These are phyloP conservation scores for Hyaloscypha hepaticicola DNA, from an alignment of 495 filamentous ascomycete genomes.

Conservation along the genomic window DNA sequence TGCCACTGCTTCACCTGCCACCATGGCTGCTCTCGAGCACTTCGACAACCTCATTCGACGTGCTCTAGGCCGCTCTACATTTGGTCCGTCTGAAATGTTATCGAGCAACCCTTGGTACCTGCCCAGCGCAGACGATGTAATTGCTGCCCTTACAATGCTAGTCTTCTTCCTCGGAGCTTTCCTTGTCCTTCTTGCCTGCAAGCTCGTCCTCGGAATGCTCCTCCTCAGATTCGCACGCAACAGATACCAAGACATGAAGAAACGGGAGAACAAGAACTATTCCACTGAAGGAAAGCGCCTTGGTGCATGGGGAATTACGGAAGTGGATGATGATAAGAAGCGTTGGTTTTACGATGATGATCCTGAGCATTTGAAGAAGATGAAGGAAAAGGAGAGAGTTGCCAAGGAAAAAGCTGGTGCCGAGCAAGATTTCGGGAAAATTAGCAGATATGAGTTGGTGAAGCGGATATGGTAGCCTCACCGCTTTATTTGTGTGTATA, in stretches of 20 bases:
- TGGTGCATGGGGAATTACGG: conserved; percentile 80
- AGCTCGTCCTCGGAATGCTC: conserved; percentile 81
- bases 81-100: conserved; percentile 45
- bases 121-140: conserved; percentile 58
- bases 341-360: conserved; percentile 88
- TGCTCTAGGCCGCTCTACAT: conserved; percentile 66
- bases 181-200: conserved; percentile 73
- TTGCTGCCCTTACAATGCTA: conserved; percentile 68
- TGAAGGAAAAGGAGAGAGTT: conserved; percentile 66
- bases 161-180: conserved; percentile 79
- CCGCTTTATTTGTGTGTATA: not conserved
- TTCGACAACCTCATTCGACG: conserved; percentile 73
- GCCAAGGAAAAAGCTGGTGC: conserved; percentile 55
- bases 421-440: conserved; percentile 60
- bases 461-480: conserved; percentile 83
- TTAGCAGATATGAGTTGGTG: conserved; percentile 88
- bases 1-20: conserved; percentile 60
- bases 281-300: conserved; percentile 70
- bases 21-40: conserved; percentile 68
- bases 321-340: conserved; percentile 84
- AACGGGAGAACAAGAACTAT: conserved; percentile 57
- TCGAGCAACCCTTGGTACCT: conserved; percentile 44
- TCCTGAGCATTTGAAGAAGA: conserved; percentile 61
- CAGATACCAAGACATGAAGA: conserved; percentile 79
- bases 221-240: conserved; percentile 71